Conservation (phyloP, 106 monocot species). For the Dendrobium nobile region DNA sequence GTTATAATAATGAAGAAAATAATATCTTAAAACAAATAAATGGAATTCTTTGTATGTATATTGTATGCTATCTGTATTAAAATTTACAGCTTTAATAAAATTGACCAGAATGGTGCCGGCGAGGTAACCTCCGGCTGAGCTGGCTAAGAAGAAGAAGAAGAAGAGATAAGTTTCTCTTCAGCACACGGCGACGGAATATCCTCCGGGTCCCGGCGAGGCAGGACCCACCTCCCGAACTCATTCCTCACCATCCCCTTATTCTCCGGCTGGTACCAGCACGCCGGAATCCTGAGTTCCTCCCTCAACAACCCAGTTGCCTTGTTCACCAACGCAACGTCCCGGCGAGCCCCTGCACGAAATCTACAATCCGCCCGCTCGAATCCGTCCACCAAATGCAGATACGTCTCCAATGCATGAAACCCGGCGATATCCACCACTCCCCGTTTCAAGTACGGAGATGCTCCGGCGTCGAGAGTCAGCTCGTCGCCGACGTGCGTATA, state of each 20-base stretch:
- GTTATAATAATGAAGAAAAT: no score
- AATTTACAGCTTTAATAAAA: no score
- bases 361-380: conserved; percentile 14
- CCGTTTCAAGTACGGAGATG: conserved; percentile 48
- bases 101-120: no score
- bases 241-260: conserved; percentile 46
- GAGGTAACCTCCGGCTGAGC: no score
- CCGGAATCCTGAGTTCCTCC: conserved; percentile 43
- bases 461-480: conserved; percentile 25
- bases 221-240: conserved; percentile 38
- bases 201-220: conserved; percentile 26
- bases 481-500: conserved; percentile 52
- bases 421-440: conserved; percentile 26
- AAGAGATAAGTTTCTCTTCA: neutral
- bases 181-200: conserved; percentile 38
- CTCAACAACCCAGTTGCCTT: conserved; percentile 44
- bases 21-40: no score
- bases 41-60: no score
- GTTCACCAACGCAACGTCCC: conserved; percentile 70
- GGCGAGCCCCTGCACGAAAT: conserved; percentile 29
- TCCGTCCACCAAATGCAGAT: conserved; percentile 65
- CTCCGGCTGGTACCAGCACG: conserved; percentile 35
- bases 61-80: no score
- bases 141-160: neutral
- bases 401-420: conserved; percentile 60